Evolutionary conservation across 2,329 filamentous ascomycete species (phyloP).

Genomic region (Epicoccum nigrum): DNA sequence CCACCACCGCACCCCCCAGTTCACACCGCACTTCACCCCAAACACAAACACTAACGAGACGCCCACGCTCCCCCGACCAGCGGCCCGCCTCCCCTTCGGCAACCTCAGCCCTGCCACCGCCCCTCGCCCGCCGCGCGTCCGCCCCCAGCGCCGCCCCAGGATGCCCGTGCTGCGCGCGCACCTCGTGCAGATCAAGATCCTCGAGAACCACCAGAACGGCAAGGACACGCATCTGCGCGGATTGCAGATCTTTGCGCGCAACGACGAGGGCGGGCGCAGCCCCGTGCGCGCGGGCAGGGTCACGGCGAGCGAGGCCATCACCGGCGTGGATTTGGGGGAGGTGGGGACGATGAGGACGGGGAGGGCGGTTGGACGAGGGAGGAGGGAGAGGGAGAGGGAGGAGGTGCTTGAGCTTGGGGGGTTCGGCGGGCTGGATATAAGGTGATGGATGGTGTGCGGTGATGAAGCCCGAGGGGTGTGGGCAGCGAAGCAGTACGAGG

Average conservation of each 20-base stretch:
- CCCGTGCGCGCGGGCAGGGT: constrained; percentile 14
- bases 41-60: constrained; percentile 9
- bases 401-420: constrained; percentile 22
- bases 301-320: constrained; percentile 10
- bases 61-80: constrained; percentile 18
- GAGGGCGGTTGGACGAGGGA: constrained; percentile 1
- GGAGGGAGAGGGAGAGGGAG: constrained; percentile 12
- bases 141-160: constrained; percentile 59
- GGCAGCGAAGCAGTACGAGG: too few species aligned
- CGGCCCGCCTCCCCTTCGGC: constrained; percentile 27
- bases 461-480: too few species aligned
- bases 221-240: constrained; percentile 98
- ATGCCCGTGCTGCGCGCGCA: constrained; percentile 81
- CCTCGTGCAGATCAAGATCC: constrained; percentile 85
- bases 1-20: constrained; percentile 7
- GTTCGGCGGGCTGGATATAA: constrained; percentile 2
- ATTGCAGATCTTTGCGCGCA: constrained; percentile 77
- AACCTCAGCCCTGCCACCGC: constrained; percentile 22
- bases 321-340: constrained; percentile 7
- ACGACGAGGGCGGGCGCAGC: constrained; percentile 34
- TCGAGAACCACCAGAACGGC: constrained; percentile 98
- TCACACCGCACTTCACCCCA: constrained; percentile 5
- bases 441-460: too few species aligned
- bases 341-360: constrained; percentile 19
- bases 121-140: neutral